These are phyloP conservation scores for Chlorella sp. DNA, from an alignment of 139 green algal genomes.

Conservation along the genomic window DNA sequence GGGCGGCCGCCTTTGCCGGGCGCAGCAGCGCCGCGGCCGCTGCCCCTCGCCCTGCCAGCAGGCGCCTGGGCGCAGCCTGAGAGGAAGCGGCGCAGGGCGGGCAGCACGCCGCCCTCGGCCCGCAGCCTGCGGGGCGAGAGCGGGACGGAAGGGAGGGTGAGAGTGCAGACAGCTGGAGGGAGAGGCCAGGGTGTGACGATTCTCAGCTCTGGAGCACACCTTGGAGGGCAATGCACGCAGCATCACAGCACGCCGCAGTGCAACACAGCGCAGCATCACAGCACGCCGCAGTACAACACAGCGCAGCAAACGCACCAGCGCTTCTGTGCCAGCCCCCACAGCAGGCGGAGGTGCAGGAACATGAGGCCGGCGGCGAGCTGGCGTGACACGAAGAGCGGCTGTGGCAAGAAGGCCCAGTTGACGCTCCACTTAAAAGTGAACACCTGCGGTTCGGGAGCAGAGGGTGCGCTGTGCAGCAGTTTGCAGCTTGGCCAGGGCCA, in stretches of 20 bases:
- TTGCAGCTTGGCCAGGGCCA: too few relatives aligned
- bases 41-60: background rate
- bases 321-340: slow-evolving; percentile 62
- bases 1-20: background rate
- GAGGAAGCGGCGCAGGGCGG: slow-evolving; percentile 20
- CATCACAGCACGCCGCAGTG: background rate
- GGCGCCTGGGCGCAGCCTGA: background rate
- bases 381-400: slow-evolving; percentile 69
- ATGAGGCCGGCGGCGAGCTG: slow-evolving; percentile 66
- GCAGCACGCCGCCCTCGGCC: slow-evolving; percentile 18
- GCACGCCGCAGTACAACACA: background rate
- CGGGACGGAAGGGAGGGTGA: background rate
- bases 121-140: background rate
- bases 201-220: background rate
- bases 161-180: too few relatives aligned
- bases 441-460: background rate
- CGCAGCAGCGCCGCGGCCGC: background rate
- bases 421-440: slow-evolving; percentile 87
- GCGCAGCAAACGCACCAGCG: slow-evolving; percentile 50
- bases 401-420: slow-evolving; percentile 86
- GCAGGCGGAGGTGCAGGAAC: slow-evolving; percentile 57
- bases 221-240: background rate
- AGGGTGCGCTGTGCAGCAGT: too few relatives aligned
- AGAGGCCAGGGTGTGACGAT: background rate
- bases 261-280: background rate